These are phyloP conservation scores for Tardiomyces blankii DNA, from an alignment of 1,139 yeast species.

Conservation along the genomic window DNA sequence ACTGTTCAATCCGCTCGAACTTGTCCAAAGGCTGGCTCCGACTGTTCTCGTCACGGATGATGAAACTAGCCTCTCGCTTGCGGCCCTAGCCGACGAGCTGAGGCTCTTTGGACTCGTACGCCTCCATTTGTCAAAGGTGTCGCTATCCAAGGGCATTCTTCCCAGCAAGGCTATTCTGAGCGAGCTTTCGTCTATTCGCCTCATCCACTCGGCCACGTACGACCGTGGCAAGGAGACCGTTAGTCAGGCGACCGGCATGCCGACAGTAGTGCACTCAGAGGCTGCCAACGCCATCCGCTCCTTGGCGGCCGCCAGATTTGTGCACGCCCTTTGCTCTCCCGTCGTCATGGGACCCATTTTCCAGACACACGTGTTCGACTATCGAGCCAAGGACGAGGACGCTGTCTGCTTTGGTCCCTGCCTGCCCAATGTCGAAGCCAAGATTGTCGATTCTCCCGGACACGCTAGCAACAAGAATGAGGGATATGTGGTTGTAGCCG, in stretches of 20 bases:
- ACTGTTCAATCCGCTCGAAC: background rate
- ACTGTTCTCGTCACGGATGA: background rate
- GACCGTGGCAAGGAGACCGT: slow-evolving; percentile 3
- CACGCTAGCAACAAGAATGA: background rate
- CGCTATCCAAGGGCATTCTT: slow-evolving; percentile 19
- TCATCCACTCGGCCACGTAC: slow-evolving; percentile 17
- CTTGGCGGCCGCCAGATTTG: slow-evolving; percentile 24
- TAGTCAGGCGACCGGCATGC: slow-evolving; percentile 3
- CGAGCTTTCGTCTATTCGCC: slow-evolving; percentile 19
- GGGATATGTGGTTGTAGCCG: background rate
- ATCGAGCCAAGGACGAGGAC: slow-evolving; percentile 16
- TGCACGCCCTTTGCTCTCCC: slow-evolving; percentile 24
- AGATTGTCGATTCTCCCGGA: slow-evolving; percentile 3
- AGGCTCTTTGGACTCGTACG: slow-evolving; percentile 4
- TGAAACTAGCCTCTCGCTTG: background rate
- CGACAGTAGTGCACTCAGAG: background rate
- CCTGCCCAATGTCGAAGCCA: slow-evolving; percentile 23
- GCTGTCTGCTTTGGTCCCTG: slow-evolving; percentile 25
- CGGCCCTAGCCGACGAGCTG: background rate
- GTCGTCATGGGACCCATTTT: slow-evolving; percentile 23
- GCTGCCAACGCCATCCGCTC: slow-evolving; percentile 16
- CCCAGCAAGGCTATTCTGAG: slow-evolving; percentile 15
- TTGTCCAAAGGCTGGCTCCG: background rate
- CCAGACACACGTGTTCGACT: slow-evolving; percentile 28
- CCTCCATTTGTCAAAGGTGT: slow-evolving; percentile 9